A percentile compares a stretch with the other conserved stretches of the same genome.
Evolutionary conservation across 208 protist species (phyloP).

Genomic region (Leishmania arabica): DNA sequence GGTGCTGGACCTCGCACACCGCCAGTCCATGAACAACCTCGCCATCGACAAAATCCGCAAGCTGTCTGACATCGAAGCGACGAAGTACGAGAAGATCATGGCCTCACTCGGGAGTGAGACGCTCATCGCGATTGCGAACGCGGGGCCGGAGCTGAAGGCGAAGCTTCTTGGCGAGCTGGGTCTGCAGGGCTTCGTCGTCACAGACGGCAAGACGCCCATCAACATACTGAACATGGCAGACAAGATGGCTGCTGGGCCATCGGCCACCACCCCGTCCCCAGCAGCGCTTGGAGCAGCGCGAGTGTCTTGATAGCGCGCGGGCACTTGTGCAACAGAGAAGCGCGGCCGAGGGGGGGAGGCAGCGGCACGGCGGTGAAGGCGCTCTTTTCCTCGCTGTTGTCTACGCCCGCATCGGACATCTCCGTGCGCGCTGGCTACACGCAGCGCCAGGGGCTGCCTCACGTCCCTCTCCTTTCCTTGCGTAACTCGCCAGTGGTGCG

Average conservation of each 20-base stretch:
- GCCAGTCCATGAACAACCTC: constrained; percentile 69
- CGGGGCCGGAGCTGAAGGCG: constrained; percentile 88
- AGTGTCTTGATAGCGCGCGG: background rate
- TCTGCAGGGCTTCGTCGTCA: constrained; percentile 87
- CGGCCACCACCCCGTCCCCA: background rate
- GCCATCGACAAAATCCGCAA: constrained; percentile 61
- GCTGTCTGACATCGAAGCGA: constrained; percentile 67
- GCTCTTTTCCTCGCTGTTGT: background rate
- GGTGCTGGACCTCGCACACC: constrained; percentile 73
- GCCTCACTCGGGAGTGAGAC: constrained; percentile 86
- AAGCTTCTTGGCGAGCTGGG: constrained; percentile 74
- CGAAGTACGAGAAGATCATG: constrained; percentile 84
- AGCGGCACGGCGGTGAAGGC: background rate
- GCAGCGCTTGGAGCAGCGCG: background rate
- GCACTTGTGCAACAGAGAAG: background rate
- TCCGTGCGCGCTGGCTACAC: background rate
- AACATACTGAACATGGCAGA: constrained; percentile 92
- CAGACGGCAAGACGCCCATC: constrained; percentile 78
- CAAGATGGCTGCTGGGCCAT: background rate
- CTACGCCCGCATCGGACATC: background rate
- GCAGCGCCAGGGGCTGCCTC: background rate
- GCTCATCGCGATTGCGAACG: constrained; percentile 81
- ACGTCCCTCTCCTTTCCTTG: background rate
- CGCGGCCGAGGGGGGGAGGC: too few species aligned
- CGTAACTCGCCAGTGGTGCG: background rate